Evolutionary conservation across 768 basidiomycete genomes (phyloP), one percentile per base, ranked within the genome.

Genomic region (Mrakia hoshinonis): DNA sequence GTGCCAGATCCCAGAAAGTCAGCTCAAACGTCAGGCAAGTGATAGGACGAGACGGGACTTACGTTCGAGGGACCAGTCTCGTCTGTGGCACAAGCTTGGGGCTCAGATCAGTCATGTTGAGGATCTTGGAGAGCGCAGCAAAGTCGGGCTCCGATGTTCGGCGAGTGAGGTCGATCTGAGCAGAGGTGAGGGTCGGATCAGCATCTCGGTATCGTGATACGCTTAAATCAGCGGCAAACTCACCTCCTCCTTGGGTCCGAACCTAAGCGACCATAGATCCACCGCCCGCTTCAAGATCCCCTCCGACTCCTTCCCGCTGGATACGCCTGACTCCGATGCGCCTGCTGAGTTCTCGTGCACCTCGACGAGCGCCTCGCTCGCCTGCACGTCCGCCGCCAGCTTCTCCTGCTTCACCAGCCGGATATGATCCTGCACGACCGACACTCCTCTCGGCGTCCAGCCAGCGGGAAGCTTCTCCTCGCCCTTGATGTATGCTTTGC

Each of bases 391-490:
- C 2, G 91, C 92, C 13, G 90, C 85, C 48, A 86, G 84, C 47
- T 83, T 82, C 78, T 92, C 90, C 62, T 86, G 88, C 52, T 83
- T 84, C 18, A 88, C 83, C n/a, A 92, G 80, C 70, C 87, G 84
- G 61, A 83, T 82, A 77, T 91, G 89, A 77, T 97, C 95, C 74
- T 95, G 87, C 34, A 99, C 88, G 12, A 92, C 87, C 0, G 88
- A 88, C 34, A 97, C 84, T 11, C 94, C 91, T 55, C 94, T 85
- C 54, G 94, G 87, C 75, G 87, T 89, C 94, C 95, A 98, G 24
- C 83, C 79, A 7, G 84, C 87, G 11, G 61, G 69, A 36, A 98
- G 83, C 4, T 83, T 79, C 76, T 97, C 94, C 78, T 98, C 94
- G 10, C 95, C 95, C 55, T 88, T 85, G 0, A 99, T 93, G 79